A percentile compares a stretch with the other conserved stretches of the same genome.
Evolutionary conservation across 371 early-diverging fungal genomes (phyloP).

Genomic region (Lichtheimia ornata): DNA sequence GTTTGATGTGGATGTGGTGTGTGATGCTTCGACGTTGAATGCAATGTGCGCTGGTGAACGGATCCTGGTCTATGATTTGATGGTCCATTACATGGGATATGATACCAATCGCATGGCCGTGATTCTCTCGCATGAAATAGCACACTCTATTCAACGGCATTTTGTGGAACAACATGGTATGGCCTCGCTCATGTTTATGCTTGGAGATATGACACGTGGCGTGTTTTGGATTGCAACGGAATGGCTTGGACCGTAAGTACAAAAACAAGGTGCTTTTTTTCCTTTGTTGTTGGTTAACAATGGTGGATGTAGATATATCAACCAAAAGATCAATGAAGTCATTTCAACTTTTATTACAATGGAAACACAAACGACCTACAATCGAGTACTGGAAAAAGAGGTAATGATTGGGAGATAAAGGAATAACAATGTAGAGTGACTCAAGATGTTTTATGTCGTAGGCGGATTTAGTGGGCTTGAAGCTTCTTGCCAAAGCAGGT

Average conservation of each 20-base stretch:
- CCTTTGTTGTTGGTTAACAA: conserved; percentile 1
- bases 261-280: no score
- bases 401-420: conserved; percentile 11
- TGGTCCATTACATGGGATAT: conserved; percentile 51
- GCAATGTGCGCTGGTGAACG: conserved; percentile 46
- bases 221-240: conserved; percentile 52
- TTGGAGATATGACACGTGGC: conserved; percentile 49
- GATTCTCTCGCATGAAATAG: conserved; percentile 64
- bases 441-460: conserved; percentile 12
- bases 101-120: conserved; percentile 57
- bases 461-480: conserved; percentile 59
- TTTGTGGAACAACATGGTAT: conserved; percentile 63
- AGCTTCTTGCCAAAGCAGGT: conserved; percentile 58
- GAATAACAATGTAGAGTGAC: not conserved
- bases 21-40: conserved; percentile 42
- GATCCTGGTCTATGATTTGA: conserved; percentile 47
- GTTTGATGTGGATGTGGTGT: conserved; percentile 38
- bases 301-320: conserved; percentile 27
- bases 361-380: conserved; percentile 43
- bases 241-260: conserved; percentile 42
- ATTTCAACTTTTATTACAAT: conserved; percentile 32
- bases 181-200: conserved; percentile 45
- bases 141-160: conserved; percentile 64
- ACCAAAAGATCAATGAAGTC: conserved; percentile 48
- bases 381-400: conserved; percentile 44